Percentiles rank a stretch among this genome's conserved stretches.
These are phyloP conservation scores for Hanseniaspora mollemarum DNA, from an alignment of 805 yeast species.

Conservation along the genomic window DNA sequence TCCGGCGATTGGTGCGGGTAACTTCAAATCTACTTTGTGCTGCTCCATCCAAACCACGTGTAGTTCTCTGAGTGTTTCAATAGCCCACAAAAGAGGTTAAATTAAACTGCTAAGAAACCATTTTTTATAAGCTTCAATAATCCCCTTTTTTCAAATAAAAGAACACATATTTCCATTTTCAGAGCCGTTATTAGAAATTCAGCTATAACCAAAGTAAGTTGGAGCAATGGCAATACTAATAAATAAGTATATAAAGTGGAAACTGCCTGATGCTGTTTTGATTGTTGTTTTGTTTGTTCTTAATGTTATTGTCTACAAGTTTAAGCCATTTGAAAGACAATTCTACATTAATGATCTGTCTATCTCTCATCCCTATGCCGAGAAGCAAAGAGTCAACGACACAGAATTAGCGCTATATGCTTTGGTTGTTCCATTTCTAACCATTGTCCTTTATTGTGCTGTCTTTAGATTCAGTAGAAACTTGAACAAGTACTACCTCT, in stretches of 20 bases:
- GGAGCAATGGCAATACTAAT: no score
- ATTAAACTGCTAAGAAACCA: no score
- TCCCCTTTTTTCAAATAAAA: no score
- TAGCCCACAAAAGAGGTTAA: no score
- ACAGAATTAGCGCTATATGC: constrained; percentile 44
- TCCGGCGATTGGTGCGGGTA: no score
- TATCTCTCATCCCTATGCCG: constrained; percentile 71
- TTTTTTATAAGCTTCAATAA: no score
- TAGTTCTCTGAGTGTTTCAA: no score
- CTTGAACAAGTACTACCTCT: constrained; percentile 35
- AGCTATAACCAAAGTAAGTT: no score
- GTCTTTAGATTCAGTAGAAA: constrained; percentile 35
- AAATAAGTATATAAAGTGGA: constrained; percentile 28
- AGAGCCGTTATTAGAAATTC: no score
- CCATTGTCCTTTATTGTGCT: constrained; percentile 31
- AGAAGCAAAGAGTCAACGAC: constrained; percentile 56
- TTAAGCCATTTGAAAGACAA: constrained; percentile 63
- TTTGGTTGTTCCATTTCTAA: constrained; percentile 38
- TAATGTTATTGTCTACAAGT: constrained; percentile 28
- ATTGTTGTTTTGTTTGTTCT: constrained; percentile 27
- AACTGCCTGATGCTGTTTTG: constrained; percentile 31
- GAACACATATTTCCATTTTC: no score
- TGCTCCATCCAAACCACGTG: no score
- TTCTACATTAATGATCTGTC: constrained; percentile 66
- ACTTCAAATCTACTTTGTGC: no score